A percentile compares a stretch with the other conserved stretches of the same genome.
phyloP scores from a whole-genome alignment of 129 eudicot genomes.

The Daucus carota region DH1_v3.0 NC_030387.2:1763501-1764000 shows the following conservation, averaged over 20 bases:
- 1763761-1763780: conserved; percentile 19
- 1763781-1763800: conserved; percentile 41
- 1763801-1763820: neutral
- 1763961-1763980: neutral
- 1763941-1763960: neutral
- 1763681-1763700: neutral
- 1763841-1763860: neutral
- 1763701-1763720: neutral
- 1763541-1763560: conserved; percentile 51
- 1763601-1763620: conserved; percentile 41
- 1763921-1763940: neutral
- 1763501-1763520: too few relatives aligned
- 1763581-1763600: conserved; percentile 32
- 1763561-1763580: neutral
- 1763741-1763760: conserved; percentile 20
- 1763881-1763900: conserved; percentile 27
- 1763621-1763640: conserved; percentile 68
- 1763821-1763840: too few relatives aligned
- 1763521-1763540: too few relatives aligned
- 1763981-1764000: conserved; percentile 2
- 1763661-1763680: conserved; percentile 17
- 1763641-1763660: conserved; percentile 43
- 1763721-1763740: neutral
- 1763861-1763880: neutral
- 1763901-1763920: conserved; percentile 36